These are phyloP conservation scores for Monoraphidium neglectum DNA, from an alignment of 139 green algal genomes.

Conservation along the genomic window DNA sequence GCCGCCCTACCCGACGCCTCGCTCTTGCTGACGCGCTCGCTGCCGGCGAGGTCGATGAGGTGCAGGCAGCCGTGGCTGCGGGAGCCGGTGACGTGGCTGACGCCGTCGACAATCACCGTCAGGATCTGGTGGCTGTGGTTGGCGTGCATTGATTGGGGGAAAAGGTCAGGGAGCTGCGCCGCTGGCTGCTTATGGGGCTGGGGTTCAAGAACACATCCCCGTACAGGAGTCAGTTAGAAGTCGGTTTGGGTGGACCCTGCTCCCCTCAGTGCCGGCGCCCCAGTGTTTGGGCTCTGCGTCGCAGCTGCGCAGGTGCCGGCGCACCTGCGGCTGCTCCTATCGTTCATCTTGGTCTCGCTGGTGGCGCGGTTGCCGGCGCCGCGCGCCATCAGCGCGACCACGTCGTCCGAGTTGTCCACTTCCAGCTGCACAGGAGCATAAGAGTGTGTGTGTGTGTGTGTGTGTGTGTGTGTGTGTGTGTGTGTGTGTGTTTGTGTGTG, in stretches of 20 bases:
- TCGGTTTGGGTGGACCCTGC: too few species aligned
- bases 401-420: slow-evolving; percentile 69
- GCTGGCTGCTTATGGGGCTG: too few species aligned
- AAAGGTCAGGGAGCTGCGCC: too few species aligned
- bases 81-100: slow-evolving; percentile 43
- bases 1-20: slow-evolving; percentile 77
- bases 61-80: slow-evolving; percentile 69
- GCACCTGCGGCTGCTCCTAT: slow-evolving; percentile 50
- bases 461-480: too few species aligned
- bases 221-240: too few species aligned
- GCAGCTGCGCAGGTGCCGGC: too few species aligned
- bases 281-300: too few species aligned
- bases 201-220: too few species aligned
- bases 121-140: slow-evolving; percentile 54
- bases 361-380: slow-evolving; percentile 64
- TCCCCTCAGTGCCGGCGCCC: too few species aligned
- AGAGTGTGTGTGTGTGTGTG: too few species aligned
- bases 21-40: slow-evolving; percentile 75
- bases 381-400: slow-evolving; percentile 77
- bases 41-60: slow-evolving; percentile 83
- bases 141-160: too few species aligned
- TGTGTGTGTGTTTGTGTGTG: too few species aligned
- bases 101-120: slow-evolving; percentile 70
- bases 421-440: slow-evolving; percentile 52
- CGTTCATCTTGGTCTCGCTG: slow-evolving; percentile 93